These are phyloP conservation scores for Croton laevigatus DNA, from an alignment of 441 rosid genomes.

Conservation along the genomic window DNA sequence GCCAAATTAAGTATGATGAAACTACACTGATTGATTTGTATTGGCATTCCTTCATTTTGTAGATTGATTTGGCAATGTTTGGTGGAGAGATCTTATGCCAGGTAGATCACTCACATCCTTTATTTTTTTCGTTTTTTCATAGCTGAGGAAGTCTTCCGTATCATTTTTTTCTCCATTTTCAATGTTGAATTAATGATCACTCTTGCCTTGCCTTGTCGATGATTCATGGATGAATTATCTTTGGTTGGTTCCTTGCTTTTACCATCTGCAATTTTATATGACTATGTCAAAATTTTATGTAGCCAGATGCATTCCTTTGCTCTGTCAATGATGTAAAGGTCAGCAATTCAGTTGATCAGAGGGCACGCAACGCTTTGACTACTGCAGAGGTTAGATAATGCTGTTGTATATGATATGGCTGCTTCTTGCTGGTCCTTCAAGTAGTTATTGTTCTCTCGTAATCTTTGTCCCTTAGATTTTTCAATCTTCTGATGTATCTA, in stretches of 20 bases:
- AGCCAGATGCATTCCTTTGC: conserved; percentile 99
- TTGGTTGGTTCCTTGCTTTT: not conserved
- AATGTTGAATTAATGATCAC: conserved; percentile 9
- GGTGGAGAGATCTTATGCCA: conserved; percentile 94
- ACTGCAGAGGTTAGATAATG: conserved; percentile 70
- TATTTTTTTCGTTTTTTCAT: conserved; percentile 7
- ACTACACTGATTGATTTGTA: conserved; percentile 15
- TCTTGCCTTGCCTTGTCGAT: not conserved
- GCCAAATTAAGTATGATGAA: conserved; percentile 3
- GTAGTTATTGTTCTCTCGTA: not conserved
- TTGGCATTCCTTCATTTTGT: conserved; percentile 24
- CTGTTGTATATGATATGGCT: conserved; percentile 5
- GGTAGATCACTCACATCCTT: conserved; percentile 47
- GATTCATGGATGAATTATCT: not conserved
- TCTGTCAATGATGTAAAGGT: conserved; percentile 93
- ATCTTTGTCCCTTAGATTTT: conserved; percentile 1
- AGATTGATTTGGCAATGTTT: conserved; percentile 91
- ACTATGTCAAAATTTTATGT: conserved; percentile 44
- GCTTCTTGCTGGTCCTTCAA: conserved; percentile 8
- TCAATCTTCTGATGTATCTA: conserved; percentile 9
- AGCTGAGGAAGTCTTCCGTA: conserved; percentile 1
- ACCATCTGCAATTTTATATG: conserved; percentile 21
- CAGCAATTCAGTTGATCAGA: conserved; percentile 61
- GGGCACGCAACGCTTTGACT: conserved; percentile 63
- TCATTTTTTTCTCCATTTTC: not conserved